Conservation (phyloP, 257 asterid species). For the Fraxinus pennsylvanica region DNA sequence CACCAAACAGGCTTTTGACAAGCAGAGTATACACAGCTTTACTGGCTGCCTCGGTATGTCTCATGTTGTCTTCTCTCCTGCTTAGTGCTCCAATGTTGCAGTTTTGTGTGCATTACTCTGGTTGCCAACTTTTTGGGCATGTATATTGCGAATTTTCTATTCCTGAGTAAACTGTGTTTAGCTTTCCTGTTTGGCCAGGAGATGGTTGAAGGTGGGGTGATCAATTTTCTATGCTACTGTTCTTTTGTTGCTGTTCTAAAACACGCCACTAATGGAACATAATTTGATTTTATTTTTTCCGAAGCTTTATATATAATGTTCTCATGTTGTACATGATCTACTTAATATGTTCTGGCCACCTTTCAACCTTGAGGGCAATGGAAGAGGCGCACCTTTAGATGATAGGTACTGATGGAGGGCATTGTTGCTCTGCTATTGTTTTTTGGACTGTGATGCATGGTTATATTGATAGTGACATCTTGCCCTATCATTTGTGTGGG, state of each 20-base stretch:
- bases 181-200: neutral
- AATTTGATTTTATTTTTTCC: neutral
- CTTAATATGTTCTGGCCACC: no score
- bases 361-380: no score
- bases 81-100: slow-evolving; percentile 26
- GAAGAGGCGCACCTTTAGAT: no score
- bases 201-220: neutral
- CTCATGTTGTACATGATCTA: no score
- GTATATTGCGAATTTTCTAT: slow-evolving; percentile 2
- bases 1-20: slow-evolving; percentile 91
- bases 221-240: neutral
- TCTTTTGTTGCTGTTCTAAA: neutral
- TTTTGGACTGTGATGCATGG: no score
- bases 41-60: slow-evolving; percentile 87
- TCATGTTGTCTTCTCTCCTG: slow-evolving; percentile 22
- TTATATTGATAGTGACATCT: no score
- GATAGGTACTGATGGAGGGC: no score
- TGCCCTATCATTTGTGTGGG: no score
- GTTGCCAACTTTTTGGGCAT: neutral
- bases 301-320: no score
- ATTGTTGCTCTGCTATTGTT: no score
- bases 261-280: neutral
- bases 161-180: slow-evolving; percentile 5
- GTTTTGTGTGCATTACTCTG: neutral
- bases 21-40: slow-evolving; percentile 71